Conservation (phyloP, 805 yeast species). For the Starmerella powellii region DNA sequence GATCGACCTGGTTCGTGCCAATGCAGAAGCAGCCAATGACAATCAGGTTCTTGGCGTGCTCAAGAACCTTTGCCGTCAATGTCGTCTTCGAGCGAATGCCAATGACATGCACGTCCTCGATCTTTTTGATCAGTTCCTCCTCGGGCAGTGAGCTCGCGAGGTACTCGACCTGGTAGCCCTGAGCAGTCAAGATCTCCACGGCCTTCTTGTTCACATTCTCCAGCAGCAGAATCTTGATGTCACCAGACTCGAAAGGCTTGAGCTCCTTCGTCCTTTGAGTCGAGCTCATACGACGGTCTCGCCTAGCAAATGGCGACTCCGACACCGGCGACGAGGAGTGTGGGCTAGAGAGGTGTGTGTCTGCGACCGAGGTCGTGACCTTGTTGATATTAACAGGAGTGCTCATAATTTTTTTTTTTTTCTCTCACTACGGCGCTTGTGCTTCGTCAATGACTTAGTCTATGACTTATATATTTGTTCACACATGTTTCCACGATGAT, state of each 20-base stretch:
- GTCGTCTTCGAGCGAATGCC: slow-evolving; percentile 97
- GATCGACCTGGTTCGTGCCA: slow-evolving; percentile 96
- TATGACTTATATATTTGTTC: no score
- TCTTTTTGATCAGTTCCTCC: slow-evolving; percentile 87
- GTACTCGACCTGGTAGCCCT: slow-evolving; percentile 96
- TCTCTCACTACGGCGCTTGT: neutral
- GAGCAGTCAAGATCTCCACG: slow-evolving; percentile 64
- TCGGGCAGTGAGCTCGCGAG: slow-evolving; percentile 80
- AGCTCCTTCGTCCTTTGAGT: slow-evolving; percentile 43
- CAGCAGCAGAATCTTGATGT: slow-evolving; percentile 75
- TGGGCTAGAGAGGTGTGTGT: slow-evolving; percentile 11
- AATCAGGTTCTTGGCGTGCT: slow-evolving; percentile 78
- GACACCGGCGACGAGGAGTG: slow-evolving; percentile 14
- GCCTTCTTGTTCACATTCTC: slow-evolving; percentile 95
- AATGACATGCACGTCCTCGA: slow-evolving; percentile 85
- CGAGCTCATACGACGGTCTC: slow-evolving; percentile 20
- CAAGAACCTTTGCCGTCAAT: slow-evolving; percentile 63
- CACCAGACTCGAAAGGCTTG: slow-evolving; percentile 93
- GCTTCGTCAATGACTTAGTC: no score
- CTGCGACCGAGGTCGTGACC: slow-evolving; percentile 9
- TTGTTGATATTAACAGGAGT: slow-evolving; percentile 26
- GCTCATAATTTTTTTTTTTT: slow-evolving; percentile 22
- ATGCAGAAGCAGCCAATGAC: slow-evolving; percentile 97
- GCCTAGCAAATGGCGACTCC: slow-evolving; percentile 14
- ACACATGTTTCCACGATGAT: no score